Evolutionary conservation across 768 basidiomycete species (phyloP).

Genomic region (Termitomyces sp.): DNA sequence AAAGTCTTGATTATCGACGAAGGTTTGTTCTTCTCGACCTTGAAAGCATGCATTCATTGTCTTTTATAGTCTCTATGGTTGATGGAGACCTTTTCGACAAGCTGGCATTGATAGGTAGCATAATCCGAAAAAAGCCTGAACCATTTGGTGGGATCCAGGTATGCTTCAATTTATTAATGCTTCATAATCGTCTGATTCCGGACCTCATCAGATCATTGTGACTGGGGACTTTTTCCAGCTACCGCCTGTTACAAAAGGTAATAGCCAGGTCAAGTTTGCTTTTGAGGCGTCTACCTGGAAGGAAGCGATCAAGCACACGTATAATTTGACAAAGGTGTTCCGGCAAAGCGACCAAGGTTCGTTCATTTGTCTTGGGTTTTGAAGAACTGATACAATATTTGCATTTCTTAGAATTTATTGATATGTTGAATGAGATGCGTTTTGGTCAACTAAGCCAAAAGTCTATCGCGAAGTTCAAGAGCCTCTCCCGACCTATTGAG

Average conservation of each 20-base stretch:
- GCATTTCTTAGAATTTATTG: constrained; percentile 63
- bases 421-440: constrained; percentile 99
- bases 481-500: constrained; percentile 60
- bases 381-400: not conserved
- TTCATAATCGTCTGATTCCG: not conserved
- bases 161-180: not conserved
- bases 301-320: constrained; percentile 68
- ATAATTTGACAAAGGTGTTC: constrained; percentile 95
- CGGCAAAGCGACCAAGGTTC: constrained; percentile 86
- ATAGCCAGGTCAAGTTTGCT: constrained; percentile 68
- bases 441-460: constrained; percentile 64
- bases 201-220: constrained; percentile 60
- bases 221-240: constrained; percentile 99
- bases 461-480: constrained; percentile 68
- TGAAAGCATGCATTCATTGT: not conserved
- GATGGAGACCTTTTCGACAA: constrained; percentile 94
- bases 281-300: constrained; percentile 86
- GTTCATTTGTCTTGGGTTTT: constrained; percentile 14
- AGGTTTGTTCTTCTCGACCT: constrained; percentile 33
- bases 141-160: constrained; percentile 97
- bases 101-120: constrained; percentile 62
- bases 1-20: constrained; percentile 83
- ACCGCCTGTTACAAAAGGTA: constrained; percentile 77
- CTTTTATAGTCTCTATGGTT: constrained; percentile 87
- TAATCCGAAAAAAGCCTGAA: constrained; percentile 50